Conservation (phyloP, 495 filamentous ascomycete genomes). For the Hypoxylon rickii region DNA sequence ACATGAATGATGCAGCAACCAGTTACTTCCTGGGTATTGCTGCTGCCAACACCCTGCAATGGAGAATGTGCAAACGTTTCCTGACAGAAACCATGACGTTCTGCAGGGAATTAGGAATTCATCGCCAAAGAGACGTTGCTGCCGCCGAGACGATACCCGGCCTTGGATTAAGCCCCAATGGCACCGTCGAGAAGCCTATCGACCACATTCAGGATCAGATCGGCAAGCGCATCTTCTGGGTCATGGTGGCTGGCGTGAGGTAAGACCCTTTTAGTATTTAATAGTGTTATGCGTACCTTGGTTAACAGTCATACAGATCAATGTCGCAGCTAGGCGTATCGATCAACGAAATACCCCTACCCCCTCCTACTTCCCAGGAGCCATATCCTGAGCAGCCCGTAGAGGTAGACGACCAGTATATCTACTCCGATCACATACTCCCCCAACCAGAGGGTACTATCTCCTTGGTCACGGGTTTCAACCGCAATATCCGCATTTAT, state of each 20-base stretch:
- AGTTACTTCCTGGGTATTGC: conserved; percentile 80
- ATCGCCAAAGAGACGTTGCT: conserved; percentile 15
- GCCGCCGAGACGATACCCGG: conserved; percentile 2
- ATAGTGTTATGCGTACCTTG: background rate
- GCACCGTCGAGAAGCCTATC: conserved; percentile 44
- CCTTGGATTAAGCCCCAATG: conserved; percentile 8
- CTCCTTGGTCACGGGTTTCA: conserved; percentile 74
- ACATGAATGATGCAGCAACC: conserved; percentile 80
- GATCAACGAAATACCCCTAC: conserved; percentile 65
- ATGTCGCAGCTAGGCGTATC: conserved; percentile 72
- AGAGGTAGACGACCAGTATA: conserved; percentile 79
- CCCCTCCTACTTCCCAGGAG: conserved; percentile 70
- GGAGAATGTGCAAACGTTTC: conserved; percentile 68
- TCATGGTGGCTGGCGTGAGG: conserved; percentile 67
- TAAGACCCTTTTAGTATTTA: conserved; percentile 39
- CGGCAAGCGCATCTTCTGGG: conserved; percentile 78
- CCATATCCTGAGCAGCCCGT: conserved; percentile 80
- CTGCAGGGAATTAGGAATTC: conserved; percentile 62
- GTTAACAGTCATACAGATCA: conserved; percentile 45
- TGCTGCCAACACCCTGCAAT: conserved; percentile 70
- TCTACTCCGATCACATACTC: conserved; percentile 64
- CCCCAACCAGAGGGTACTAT: conserved; percentile 65
- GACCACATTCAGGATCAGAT: conserved; percentile 79
- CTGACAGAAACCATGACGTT: conserved; percentile 76
- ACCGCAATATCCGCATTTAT: conserved; percentile 72